Base-by-base conservation (phyloP, 208 protist species). In the Wallacemonas sp. region DNA sequence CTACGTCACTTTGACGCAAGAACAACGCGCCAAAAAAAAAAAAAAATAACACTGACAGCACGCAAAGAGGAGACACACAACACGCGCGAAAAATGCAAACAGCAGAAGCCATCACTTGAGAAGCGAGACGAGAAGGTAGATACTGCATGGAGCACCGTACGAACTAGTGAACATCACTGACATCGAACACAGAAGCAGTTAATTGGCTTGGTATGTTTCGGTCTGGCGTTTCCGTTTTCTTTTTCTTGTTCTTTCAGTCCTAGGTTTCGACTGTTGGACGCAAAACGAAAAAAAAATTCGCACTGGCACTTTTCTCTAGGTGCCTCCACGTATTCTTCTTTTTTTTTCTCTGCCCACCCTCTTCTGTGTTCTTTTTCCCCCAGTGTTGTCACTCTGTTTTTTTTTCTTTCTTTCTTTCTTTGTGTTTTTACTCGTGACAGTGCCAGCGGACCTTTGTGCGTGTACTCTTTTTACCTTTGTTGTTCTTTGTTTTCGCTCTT, bases 301-400 rank as follows among this genome's bases (percentile, higher is more conserved):
- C n/a, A n/a, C n/a, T n/a, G n/a, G n/a, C n/a, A n/a, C n/a, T n/a
- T 63, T 23, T n/a, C n/a, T n/a, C n/a, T n/a, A n/a, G n/a, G n/a
- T n/a, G n/a, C n/a, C n/a, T n/a, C n/a, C n/a, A n/a, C n/a, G n/a
- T 26, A 52, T 61, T 61, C 31, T 70, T 71, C 20, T 65, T 76
- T n/a, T 59, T 10, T 45, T 45, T 64, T 20, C 45, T 45, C 4
- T 42, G 33, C 10, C 14, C 14, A n/a, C 39, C 8, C 59, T 26
- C 7, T 55, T 65, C 38, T 50, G n/a, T 25, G 11, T 48, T 48
- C 42, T 57, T 57, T 54, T 57, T 4, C 11, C 11, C 44, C 10
- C 28, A 18, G 7, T 39, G 4, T 57, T 25, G 7, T 65, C 52
- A 33, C 12, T 39, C 41, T 69, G 29, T 61, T 61, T 46, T 39